Conservation (phyloP, 495 filamentous ascomycete species). For the Penicillium goetzii region DNA sequence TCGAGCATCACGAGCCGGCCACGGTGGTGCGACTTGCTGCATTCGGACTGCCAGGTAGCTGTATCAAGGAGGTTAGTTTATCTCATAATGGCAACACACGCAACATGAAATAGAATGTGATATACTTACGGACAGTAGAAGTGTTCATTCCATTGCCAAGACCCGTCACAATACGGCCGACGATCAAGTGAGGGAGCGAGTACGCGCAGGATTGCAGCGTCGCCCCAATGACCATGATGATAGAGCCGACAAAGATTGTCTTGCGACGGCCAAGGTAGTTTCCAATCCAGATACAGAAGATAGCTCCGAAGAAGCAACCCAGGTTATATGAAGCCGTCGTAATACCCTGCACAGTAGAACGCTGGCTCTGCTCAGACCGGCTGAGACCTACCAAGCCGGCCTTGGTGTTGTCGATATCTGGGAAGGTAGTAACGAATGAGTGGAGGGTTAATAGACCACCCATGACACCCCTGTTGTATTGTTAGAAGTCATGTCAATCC, state of each 20-base stretch:
- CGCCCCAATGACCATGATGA: slow-evolving; percentile 72
- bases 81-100: neutral
- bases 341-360: slow-evolving; percentile 60
- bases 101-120: neutral
- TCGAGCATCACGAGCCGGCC: slow-evolving; percentile 39
- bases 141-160: slow-evolving; percentile 64
- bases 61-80: slow-evolving; percentile 1
- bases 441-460: slow-evolving; percentile 57
- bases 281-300: slow-evolving; percentile 69
- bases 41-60: slow-evolving; percentile 48
- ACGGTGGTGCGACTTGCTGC: slow-evolving; percentile 35
- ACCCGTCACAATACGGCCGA: slow-evolving; percentile 67
- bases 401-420: slow-evolving; percentile 52
- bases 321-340: slow-evolving; percentile 68
- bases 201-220: slow-evolving; percentile 66
- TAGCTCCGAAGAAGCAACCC: slow-evolving; percentile 72
- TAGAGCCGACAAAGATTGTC: slow-evolving; percentile 70
- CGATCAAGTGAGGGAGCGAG: slow-evolving; percentile 61
- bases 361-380: slow-evolving; percentile 34
- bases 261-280: slow-evolving; percentile 70
- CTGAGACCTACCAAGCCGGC: slow-evolving; percentile 31
- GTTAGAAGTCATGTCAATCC: slow-evolving; percentile 17
- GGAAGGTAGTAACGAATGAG: slow-evolving; percentile 54
- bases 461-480: slow-evolving; percentile 51
- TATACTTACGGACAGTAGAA: slow-evolving; percentile 43